Evolutionary conservation across 73 alveolate genomes (phyloP), one percentile per base, ranked within the genome.

Genomic region (Blepharisma japonicum): DNA sequence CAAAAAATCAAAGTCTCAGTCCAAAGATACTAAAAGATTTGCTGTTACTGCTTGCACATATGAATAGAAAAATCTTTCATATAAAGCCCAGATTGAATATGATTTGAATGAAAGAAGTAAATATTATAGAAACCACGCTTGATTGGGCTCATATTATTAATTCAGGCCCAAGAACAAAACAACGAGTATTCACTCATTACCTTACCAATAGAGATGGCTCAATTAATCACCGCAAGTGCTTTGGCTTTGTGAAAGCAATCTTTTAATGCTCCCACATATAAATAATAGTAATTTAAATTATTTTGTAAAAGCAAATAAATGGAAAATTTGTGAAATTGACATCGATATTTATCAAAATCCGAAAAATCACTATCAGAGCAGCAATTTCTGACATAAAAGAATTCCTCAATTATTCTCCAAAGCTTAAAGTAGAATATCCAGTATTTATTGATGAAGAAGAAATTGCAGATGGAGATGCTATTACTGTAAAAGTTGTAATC

Each of bases 181-280:
- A 68, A 68, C 20, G 79, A 8, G 77, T 9, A 25, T 68, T 27
- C 70, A 20, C 21, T 7, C 79, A 7, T 38, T 45, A 27, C 8
- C 6, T 9, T 68, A 6, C 68, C 84, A 27, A 68, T 88, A 45
- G 88, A 89, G 9, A 87, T 90, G 84, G 55, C 90, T 11, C 80
- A 90, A 71, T 71, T 83, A 78, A 45, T 90, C 21, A 81, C 81
- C 66, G n/a, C 89, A 91, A 66, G 95, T 89, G 48, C 55, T 87
- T 55, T 82, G 91, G 88, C 67, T 76, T 32, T 55, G 27, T 20
- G 83, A 77, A 47, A 81, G 84, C 77, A 84, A 86, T 23, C 78
- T 92, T 74, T 80, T 71, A 32, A 92, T 89, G 81, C 88, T 92
- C 27, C 98, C 98, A 42, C 84, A 87, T 71, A 77, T 90, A 71